Evolutionary conservation across 176 grass and related monocot species (phyloP), one percentile per base, ranked within the genome.

Genomic region (Triticum timopheevii): DNA sequence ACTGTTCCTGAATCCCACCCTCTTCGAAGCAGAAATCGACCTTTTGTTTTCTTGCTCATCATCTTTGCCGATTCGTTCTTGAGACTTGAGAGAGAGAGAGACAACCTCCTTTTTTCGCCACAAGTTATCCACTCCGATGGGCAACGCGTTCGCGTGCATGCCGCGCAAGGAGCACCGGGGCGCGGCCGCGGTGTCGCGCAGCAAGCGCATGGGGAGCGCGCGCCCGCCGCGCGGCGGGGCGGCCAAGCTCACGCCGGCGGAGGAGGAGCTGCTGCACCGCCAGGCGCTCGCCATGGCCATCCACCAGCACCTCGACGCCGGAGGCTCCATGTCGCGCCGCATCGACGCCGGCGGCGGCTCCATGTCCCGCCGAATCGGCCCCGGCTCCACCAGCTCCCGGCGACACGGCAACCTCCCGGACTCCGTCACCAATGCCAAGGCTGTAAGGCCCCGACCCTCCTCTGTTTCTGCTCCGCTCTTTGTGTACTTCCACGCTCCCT

Each of bases 241-340:
- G 61, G 83, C 88, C 62, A 90, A 93, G 88, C 83, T 87, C 42
- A 94, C 88, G 79, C 75, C 90, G 23, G 94, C 90, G 20, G 97
- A 99, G 88, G 97, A 96, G 85, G 94, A 99, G 90, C 81, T 93
- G 13, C 79, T 99, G 71, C 97, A 99, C 88, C 92, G 87, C 27
- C 97, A 91, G 88, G 97, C 97, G 36, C 94, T 99, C 20, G 97
- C 97, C 80, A 93, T 96, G 84, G 97, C 97, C 50, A 93, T 95
- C 67, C 94, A 95, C 79, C 90, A 95, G 88, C 94, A 96, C 87
- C 95, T 99, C 88, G 94, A 99, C 61, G 90, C 94, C 10, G 94
- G 92, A 5, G 91, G 91, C 79, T 96, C 94, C 87, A 96, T 96
- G 91, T 96, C 94, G 23, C 84, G 94, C 25, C 89, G 93, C 86